Conservation (phyloP, 2,329 filamentous ascomycete genomes). For the Beauveria sp. region DNA sequence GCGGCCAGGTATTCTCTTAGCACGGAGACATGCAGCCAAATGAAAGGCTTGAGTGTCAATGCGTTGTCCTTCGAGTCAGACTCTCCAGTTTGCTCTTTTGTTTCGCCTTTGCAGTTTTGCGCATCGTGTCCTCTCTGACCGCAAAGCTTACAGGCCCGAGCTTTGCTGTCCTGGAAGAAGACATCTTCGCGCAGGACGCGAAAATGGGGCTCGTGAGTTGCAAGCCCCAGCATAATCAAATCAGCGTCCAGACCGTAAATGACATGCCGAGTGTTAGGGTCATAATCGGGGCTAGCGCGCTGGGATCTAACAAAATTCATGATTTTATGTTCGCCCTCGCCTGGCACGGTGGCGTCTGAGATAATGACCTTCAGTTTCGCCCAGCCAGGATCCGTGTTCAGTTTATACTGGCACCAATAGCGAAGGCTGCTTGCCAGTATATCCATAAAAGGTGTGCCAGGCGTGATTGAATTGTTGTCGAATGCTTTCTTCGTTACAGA, state of each 20-base stretch:
- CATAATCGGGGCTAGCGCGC: constrained; percentile 79
- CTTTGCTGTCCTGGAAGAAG: constrained; percentile 81
- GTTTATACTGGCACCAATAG: constrained; percentile 96
- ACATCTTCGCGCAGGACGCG: constrained; percentile 94
- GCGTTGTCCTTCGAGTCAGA: constrained; percentile 74
- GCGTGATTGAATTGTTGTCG: constrained; percentile 81
- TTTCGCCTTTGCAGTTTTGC: constrained; percentile 71
- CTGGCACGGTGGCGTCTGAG: constrained; percentile 93
- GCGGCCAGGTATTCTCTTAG: constrained; percentile 88
- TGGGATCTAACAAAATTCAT: constrained; percentile 98
- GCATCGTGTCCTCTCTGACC: constrained; percentile 89
- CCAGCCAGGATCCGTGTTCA: constrained; percentile 95
- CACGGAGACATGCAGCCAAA: constrained; percentile 92
- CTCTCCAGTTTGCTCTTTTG: constrained; percentile 70
- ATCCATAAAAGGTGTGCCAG: constrained; percentile 98
- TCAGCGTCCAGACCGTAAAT: constrained; percentile 98
- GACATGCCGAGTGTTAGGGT: constrained; percentile 95
- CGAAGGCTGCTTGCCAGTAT: constrained; percentile 82
- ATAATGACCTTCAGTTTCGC: constrained; percentile 95
- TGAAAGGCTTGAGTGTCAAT: constrained; percentile 77
- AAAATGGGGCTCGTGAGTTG: constrained; percentile 96
- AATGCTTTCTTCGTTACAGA: constrained; percentile 78
- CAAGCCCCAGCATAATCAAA: constrained; percentile 95
- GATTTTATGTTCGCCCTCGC: constrained; percentile 98
- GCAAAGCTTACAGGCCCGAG: constrained; percentile 77